These are phyloP conservation scores for Fusarium continuum DNA, from an alignment of 2,329 filamentous ascomycete species.

Conservation along the genomic window DNA sequence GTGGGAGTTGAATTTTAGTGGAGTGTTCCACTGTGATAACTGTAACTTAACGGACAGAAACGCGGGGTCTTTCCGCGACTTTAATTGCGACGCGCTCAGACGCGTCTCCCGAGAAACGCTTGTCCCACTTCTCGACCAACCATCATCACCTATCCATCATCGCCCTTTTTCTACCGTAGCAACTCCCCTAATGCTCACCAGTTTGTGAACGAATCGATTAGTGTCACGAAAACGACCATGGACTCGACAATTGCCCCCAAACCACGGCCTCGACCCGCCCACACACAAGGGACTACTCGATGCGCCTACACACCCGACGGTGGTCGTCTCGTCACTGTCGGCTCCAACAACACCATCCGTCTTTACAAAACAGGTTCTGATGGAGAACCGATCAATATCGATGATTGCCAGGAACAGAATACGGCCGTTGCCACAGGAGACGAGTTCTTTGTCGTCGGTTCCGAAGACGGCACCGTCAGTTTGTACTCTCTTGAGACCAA, in stretches of 20 bases:
- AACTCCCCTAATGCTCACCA: constrained; percentile 13
- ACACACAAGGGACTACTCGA: constrained; percentile 87
- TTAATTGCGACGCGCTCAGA: constrained; percentile 54
- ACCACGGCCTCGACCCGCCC: constrained; percentile 72
- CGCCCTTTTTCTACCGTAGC: constrained; percentile 2
- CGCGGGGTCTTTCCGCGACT: constrained; percentile 44
- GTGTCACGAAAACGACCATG: constrained; percentile 37
- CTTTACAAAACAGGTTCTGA: constrained; percentile 92
- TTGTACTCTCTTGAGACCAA: constrained; percentile 83
- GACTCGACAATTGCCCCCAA: constrained; percentile 51
- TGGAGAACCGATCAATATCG: constrained; percentile 90
- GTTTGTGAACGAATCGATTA: background rate
- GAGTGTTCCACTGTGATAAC: constrained; percentile 16
- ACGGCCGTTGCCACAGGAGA: constrained; percentile 79
- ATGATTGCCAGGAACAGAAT: constrained; percentile 90
- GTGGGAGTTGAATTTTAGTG: constrained; percentile 30
- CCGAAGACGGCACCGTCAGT: constrained; percentile 96
- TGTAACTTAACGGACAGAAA: constrained; percentile 29
- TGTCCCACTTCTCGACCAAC: constrained; percentile 15
- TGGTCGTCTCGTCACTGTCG: constrained; percentile 85
- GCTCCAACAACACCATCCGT: constrained; percentile 91
- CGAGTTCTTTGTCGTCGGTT: constrained; percentile 86
- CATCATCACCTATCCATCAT: constrained; percentile 8
- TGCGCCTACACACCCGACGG: constrained; percentile 92
- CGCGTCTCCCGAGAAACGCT: constrained; percentile 50